A percentile compares a stretch with the other conserved stretches of the same genome.
phyloP scores from a whole-genome alignment of 768 basidiomycete genomes.

The Leccinum arenicola region DNA sequence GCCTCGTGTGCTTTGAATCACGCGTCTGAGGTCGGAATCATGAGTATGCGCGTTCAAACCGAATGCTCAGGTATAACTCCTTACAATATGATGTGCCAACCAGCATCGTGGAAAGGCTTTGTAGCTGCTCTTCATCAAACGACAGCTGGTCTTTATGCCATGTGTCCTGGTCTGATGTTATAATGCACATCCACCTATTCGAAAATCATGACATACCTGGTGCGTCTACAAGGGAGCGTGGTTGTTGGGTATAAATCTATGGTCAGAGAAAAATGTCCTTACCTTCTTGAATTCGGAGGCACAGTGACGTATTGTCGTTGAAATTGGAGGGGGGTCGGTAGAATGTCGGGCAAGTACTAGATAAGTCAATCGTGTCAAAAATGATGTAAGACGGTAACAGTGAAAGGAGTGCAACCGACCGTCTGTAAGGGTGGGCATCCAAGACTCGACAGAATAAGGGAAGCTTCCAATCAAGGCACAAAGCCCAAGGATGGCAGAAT shows the following conservation, averaged over 20 bases:
- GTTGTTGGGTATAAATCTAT: conserved; percentile 2
- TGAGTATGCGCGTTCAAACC: conserved; percentile 9
- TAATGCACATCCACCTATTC: conserved; percentile 3
- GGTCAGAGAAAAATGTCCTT: conserved; percentile 19
- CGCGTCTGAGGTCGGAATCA: conserved; percentile 20
- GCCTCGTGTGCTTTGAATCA: conserved; percentile 16
- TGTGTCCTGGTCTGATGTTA: conserved; percentile 58
- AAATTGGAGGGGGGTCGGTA: conserved; percentile 86
- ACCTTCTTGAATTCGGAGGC: conserved; percentile 87
- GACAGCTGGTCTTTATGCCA: conserved; percentile 87
- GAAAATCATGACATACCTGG: conserved; percentile 41
- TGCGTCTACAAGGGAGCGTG: conserved; percentile 45
- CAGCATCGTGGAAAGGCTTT: conserved; percentile 83
- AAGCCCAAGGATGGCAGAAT: conserved; percentile 92
- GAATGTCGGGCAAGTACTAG: conserved; percentile 74
- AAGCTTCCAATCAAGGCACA: conserved; percentile 92
- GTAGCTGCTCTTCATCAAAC: conserved; percentile 88
- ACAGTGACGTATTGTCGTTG: conserved; percentile 83
- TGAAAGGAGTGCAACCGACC: conserved; percentile 37
- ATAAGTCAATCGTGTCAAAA: conserved; percentile 2
- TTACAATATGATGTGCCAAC: conserved; percentile 88
- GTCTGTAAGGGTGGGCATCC: conserved; percentile 84
- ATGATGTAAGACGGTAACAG: not conserved
- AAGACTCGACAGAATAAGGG: conserved; percentile 93
- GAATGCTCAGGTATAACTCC: conserved; percentile 26